Percentiles rank a stretch among this genome's conserved stretches.
Evolutionary conservation across 257 asterid genomes (phyloP).

Genomic region (Nicotiana otophora): DNA sequence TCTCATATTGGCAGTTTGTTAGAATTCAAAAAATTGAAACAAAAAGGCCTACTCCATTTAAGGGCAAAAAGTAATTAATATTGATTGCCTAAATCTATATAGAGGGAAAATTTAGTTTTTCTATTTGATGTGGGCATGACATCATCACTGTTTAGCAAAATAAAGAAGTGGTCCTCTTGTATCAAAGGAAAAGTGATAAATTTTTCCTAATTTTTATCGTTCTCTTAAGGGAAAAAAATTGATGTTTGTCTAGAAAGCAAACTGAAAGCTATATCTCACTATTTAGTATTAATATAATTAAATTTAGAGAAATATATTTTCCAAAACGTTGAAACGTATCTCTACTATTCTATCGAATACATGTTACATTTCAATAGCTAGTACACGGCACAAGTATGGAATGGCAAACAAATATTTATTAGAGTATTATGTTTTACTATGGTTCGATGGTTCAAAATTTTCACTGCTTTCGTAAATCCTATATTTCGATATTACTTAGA

Average conservation of each 20-base stretch:
- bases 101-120: neutral
- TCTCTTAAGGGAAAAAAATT: neutral
- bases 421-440: no score
- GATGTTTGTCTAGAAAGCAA: neutral
- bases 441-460: no score
- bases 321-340: fast-evolving
- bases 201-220: neutral
- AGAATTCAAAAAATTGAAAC: no score
- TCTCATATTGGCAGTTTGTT: no score
- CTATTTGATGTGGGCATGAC: neutral
- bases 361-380: no score
- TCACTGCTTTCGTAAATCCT: neutral
- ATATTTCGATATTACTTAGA: neutral
- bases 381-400: no score
- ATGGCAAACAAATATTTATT: no score
- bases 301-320: neutral
- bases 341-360: no score
- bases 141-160: neutral
- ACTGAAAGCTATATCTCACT: neutral
- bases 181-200: neutral
- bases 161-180: neutral
- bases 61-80: neutral
- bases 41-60: neutral
- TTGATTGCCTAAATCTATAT: neutral
- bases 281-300: neutral